Conservation (phyloP, 345 rosid genomes). For the Eucalyptus shirleyi region DNA sequence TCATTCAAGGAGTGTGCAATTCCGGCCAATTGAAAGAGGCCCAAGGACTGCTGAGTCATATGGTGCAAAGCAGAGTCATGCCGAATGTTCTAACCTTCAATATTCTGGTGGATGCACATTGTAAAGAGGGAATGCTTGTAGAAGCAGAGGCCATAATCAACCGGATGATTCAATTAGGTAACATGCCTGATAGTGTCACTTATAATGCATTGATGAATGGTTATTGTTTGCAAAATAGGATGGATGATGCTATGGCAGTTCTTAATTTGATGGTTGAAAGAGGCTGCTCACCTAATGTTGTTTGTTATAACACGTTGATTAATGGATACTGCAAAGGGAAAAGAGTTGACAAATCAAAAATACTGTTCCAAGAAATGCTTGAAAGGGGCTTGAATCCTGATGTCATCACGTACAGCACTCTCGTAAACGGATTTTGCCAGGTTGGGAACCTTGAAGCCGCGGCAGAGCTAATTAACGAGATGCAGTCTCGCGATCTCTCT, state of each 20-base stretch:
- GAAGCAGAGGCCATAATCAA: not conserved
- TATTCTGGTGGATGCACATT: not conserved
- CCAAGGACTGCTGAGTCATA: not conserved
- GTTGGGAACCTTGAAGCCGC: not conserved
- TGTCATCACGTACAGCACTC: not conserved
- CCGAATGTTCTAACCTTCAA: not conserved
- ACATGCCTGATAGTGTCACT: not conserved
- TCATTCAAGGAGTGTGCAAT: not conserved
- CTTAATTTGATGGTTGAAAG: not conserved
- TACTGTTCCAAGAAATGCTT: too few relatives aligned
- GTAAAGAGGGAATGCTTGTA: not conserved
- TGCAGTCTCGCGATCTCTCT: not conserved
- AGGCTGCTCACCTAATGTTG: not conserved
- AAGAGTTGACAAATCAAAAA: too few relatives aligned
- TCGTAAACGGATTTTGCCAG: rapidly evolving
- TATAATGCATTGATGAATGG: not conserved
- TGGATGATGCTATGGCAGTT: not conserved
- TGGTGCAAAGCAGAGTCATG: not conserved
- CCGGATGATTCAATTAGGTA: not conserved
- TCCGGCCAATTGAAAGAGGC: not conserved
- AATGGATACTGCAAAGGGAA: too few relatives aligned
- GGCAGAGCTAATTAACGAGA: not conserved
- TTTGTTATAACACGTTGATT: too few relatives aligned
- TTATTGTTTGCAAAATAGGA: not conserved
- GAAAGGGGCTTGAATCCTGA: too few relatives aligned